These are phyloP conservation scores for Boletellus deceptivus DNA, from an alignment of 1,284 basidiomycete genomes.

Conservation along the genomic window DNA sequence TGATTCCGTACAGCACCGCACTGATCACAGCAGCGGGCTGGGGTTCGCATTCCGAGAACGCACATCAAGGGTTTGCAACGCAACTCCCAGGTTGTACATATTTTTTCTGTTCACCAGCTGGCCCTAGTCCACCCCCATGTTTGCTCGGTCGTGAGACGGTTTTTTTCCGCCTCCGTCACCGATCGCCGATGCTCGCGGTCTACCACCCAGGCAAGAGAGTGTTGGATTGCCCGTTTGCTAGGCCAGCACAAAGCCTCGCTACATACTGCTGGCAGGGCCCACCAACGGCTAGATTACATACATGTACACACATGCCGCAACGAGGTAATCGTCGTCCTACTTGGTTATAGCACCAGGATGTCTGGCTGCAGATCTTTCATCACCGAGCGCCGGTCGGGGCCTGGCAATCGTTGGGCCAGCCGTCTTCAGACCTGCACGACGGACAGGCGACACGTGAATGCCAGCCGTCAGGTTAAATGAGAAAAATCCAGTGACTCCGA, in stretches of 20 bases:
- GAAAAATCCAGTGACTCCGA: slow-evolving; percentile 41
- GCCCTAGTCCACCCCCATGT: slow-evolving; percentile 12
- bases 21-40: slow-evolving; percentile 11
- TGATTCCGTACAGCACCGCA: slow-evolving; percentile 29
- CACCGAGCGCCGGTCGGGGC: slow-evolving; percentile 40
- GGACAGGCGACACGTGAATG: slow-evolving; percentile 22
- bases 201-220: too few relatives aligned
- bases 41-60: slow-evolving; percentile 30
- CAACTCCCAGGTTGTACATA: background rate
- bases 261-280: slow-evolving; percentile 21
- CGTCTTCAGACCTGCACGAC: slow-evolving; percentile 39
- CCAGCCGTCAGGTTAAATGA: slow-evolving; percentile 21
- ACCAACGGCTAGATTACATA: slow-evolving; percentile 25
- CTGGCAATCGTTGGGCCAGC: slow-evolving; percentile 36
- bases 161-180: slow-evolving; percentile 12
- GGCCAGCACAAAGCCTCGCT: slow-evolving; percentile 20
- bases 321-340: slow-evolving; percentile 16
- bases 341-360: slow-evolving; percentile 34
- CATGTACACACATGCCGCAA: slow-evolving; percentile 18
- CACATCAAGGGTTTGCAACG: slow-evolving; percentile 28
- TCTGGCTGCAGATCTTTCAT: slow-evolving; percentile 39
- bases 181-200: background rate
- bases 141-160: slow-evolving; percentile 8
- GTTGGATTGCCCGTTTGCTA: slow-evolving; percentile 6
- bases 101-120: slow-evolving; percentile 7